Evolutionary conservation across 331 rosid species (phyloP), one percentile per base, ranked within the genome.

Genomic region (Dryas integrifolia): DNA sequence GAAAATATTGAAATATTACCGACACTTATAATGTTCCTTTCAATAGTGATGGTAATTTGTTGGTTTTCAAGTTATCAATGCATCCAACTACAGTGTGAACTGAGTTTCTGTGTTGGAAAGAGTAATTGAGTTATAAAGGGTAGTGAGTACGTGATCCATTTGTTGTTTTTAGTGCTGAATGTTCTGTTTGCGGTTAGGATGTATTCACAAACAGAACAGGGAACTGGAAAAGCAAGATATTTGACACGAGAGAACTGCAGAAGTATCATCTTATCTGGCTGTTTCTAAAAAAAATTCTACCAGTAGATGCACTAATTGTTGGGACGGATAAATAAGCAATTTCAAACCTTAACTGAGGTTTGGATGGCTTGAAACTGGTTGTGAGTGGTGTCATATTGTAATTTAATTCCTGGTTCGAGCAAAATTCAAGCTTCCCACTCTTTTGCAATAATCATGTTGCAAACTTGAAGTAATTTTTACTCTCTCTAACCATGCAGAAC

Each of bases 281-380:
- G 67, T 15, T 62, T 10, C 13, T 59, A 5, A 35, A 8, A 35
- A 30, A 5, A 43, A 38, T 35, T 59, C 21, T 35, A 5, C 47
- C 0, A 14, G 15, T 18, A 16, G 24, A 11, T 35, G 39, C 67
- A 16, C 5, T 48, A 38, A 40, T 46, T 66, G 14, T 46, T 35
- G 9, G 56, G 50, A 12, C 4, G 18, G 8, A 26, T 66, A 67
- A 71, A 49, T 43, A 77, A 26, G 18, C 14, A 59, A 48, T 59
- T 13, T 61, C 70, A n/a, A 39, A 64, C 39, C 51, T 75, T 58
- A 40, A 3, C 66, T 30, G 71, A 68, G 67, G 55, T 58, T 57
- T 80, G 68, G 82, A 47, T 13, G 56, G 18, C 7, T 8, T 58
- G 46, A 44, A 53, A 43, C 43, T 21, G 51, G 57, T 77, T 40